Evolutionary conservation across 2,329 filamentous ascomycete genomes (phyloP), one percentile per base, ranked within the genome.

Genomic region (Monosporascus sp.): DNA sequence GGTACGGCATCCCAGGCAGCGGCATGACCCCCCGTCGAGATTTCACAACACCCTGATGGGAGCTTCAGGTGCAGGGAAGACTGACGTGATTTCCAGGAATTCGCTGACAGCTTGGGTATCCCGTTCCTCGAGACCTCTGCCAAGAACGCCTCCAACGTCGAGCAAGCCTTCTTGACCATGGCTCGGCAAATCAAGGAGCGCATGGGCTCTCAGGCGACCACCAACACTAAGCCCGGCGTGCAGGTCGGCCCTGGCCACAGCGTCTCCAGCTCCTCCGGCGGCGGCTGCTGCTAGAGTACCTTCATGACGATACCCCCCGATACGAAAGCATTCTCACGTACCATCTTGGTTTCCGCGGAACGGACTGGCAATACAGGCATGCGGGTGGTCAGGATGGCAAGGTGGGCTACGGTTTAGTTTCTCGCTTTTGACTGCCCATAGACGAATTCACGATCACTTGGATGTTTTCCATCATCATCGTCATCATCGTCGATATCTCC

Each of bases 121-220:
- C 94, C 94, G 48, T 99, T 99, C 87, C 89, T 99, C 72, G 94
- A 99, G 84, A 99, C 94, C 18, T 99, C 94, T 43, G 94, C 94
- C 70, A 99, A 99, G 89, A 97, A 96, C 77, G 93, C 94, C 63
- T 96, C 89, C 78, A 99, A 99, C 74, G 94, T 99, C 73, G 94
- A 99, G 80, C 94, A 99, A 78, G 93, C 94, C 70, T 99, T 99
- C 87, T 78, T 99, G 78, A 99, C 94, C 74, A 99, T 99, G 94
- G 94, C 94, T 66, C 88, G 94, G 74, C 94, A 99, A 77, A 99
- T 99, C 80, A 99, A 99, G 85, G 93, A 97, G 81, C 89, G 94
- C 70, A 99, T 99, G 93, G 94, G 94, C 68, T 96, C 90, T 65
- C 94, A 93, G 60, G 88, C 89, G 45, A 88, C 88, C 62, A 92